Evolutionary conservation across 2,329 filamentous ascomycete species (phyloP), one percentile per base, ranked within the genome.

Genomic region (Metarhizium robertsii): DNA sequence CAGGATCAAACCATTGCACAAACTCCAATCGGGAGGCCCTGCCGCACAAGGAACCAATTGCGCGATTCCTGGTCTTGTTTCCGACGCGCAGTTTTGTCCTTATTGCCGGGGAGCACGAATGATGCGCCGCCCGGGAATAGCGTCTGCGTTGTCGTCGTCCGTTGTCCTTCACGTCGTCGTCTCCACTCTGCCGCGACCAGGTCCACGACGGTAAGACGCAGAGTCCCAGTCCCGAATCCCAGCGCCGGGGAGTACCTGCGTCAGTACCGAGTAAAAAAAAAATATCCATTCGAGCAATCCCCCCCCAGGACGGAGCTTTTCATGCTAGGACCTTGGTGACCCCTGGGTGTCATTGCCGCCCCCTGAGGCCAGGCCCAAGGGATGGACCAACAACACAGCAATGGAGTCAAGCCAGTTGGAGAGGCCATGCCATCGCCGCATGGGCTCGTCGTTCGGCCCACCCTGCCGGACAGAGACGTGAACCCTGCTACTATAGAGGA

Each of bases 401-500:
- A 53, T 29, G 46, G 32, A 13, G 45, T 48, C 16, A 50, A 53
- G 38, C 11, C 3, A 3, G 11, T 40, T 16, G 38, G 40, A 13
- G 55, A 36, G 46, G 45, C 55, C 13, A 49, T 43, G 36, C 29
- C 52, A 16, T 32, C 45, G 20, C 42, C 54, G 18, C 48, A 42
- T 34, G 51, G 32, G 48, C 55, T 60, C 50, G 53, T 57, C 45
- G 55, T 57, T 40, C 62, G 61, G 30, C 64, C 63, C 42, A 58
- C 71, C 20, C 71, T 92, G 50, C 92, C 92, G 7, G 76, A 84
- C 55, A 82, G 79, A 59, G 75, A 84, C 58, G 84, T 95, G 34
- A 85, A 81, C 3, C 79, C 83, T 62, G 79, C 81, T 2, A 87
- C 80, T 13, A 85, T 96, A 60, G 88, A 92, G 65, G 84, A 92